phyloP scores from a whole-genome alignment of 257 asterid genomes.

The Linaria vulgaris region DNA sequence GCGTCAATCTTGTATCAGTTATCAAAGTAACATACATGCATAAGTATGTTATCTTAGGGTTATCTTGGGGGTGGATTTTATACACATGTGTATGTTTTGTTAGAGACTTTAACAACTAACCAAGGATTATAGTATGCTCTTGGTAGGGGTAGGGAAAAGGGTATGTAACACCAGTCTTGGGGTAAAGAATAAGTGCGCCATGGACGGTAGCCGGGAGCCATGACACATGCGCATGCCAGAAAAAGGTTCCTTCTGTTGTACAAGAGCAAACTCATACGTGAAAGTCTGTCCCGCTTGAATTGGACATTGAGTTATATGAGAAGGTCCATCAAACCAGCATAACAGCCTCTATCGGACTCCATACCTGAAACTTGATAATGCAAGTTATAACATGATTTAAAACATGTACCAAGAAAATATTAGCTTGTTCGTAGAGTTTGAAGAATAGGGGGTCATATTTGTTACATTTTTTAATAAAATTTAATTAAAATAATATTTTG shows the following conservation, averaged over 20 bases:
- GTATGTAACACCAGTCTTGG: constrained; percentile 52
- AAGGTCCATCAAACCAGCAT: constrained; percentile 75
- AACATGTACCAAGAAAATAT: no score
- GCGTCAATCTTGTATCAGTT: not conserved
- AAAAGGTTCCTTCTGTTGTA: constrained; percentile 58
- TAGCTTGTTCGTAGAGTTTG: no score
- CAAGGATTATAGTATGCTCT: constrained; percentile 54
- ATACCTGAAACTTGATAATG: constrained; percentile 51
- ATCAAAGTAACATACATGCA: not conserved
- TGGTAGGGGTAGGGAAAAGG: constrained; percentile 54
- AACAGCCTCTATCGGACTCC: constrained; percentile 58
- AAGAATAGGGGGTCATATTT: no score
- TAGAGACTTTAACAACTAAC: constrained; percentile 22
- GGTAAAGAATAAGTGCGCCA: constrained; percentile 62
- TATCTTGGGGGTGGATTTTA: no score
- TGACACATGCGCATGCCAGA: constrained; percentile 74
- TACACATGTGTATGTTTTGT: not conserved
- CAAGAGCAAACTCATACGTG: constrained; percentile 55
- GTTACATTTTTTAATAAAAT: no score
- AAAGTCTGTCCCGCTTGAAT: constrained; percentile 55
- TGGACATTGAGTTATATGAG: constrained; percentile 65
- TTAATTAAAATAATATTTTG: no score
- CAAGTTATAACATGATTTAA: no score
- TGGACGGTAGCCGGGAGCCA: constrained; percentile 65
- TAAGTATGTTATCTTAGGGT: no score